Evolutionary conservation across 345 rosid species (phyloP).

Genomic region (Isatis tinctoria): DNA sequence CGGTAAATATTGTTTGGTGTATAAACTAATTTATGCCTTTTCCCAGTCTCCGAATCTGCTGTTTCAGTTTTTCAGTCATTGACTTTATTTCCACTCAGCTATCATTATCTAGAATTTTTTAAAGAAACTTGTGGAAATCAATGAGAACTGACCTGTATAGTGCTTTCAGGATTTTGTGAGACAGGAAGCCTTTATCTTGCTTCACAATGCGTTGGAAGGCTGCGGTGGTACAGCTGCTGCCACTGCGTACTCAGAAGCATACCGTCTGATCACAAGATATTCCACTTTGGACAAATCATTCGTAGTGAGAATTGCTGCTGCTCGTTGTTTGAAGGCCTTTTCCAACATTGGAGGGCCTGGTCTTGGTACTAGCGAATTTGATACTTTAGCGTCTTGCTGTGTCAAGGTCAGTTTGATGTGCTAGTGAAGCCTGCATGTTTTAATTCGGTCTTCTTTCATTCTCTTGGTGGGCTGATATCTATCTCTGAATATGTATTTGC

Average conservation of each 20-base stretch:
- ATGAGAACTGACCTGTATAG: background rate
- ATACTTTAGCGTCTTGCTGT: conserved; percentile 64
- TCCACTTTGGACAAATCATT: conserved; percentile 75
- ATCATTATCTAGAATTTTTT: background rate
- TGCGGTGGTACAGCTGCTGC: conserved; percentile 77
- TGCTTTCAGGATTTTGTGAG: conserved; percentile 85
- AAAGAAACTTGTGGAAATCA: background rate
- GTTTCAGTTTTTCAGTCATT: background rate
- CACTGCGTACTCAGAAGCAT: conserved; percentile 81
- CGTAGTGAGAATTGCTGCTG: conserved; percentile 91
- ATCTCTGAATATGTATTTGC: background rate
- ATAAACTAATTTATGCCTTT: background rate
- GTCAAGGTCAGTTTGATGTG: conserved; percentile 52
- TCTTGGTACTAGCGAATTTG: conserved; percentile 76
- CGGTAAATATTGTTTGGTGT: conserved; percentile 5
- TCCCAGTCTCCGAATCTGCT: conserved; percentile 1
- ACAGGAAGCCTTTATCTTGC: conserved; percentile 88
- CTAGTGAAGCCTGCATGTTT: conserved; percentile 2
- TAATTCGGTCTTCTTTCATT: background rate
- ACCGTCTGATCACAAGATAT: conserved; percentile 78
- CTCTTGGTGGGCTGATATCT: conserved; percentile 23
- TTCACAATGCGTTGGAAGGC: conserved; percentile 97
- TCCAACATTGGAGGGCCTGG: conserved; percentile 96
- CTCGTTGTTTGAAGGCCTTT: conserved; percentile 85
- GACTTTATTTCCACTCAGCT: background rate